Evolutionary conservation across 805 yeast species (phyloP).

Genomic region (Candida chilensis): DNA sequence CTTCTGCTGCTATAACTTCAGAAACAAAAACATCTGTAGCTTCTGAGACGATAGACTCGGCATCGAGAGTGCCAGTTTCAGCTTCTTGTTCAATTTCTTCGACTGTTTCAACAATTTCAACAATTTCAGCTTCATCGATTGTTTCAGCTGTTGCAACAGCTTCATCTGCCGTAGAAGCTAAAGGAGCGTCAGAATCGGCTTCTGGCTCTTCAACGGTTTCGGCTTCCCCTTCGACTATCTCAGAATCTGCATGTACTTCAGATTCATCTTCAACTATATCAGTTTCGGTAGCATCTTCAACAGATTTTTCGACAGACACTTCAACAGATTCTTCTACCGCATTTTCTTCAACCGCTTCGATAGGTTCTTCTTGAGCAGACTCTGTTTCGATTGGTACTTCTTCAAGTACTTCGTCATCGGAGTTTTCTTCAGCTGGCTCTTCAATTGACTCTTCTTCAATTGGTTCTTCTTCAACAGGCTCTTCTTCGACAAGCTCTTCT

Average conservation of each 20-base stretch:
- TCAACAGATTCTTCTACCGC: slow-evolving; percentile 1
- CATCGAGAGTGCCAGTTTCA: not conserved
- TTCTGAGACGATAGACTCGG: slow-evolving; percentile 1
- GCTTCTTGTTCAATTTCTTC: slow-evolving; percentile 1
- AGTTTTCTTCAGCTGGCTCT: slow-evolving; percentile 1
- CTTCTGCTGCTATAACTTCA: slow-evolving; percentile 2
- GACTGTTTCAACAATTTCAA: slow-evolving; percentile 1
- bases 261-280: slow-evolving; percentile 4
- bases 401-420: not conserved
- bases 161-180: too few species aligned
- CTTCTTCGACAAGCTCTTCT: slow-evolving; percentile 4
- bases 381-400: slow-evolving; percentile 1
- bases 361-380: slow-evolving; percentile 2
- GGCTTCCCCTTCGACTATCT: too few species aligned
- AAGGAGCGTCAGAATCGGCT: slow-evolving; percentile 1
- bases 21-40: not conserved
- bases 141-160: too few species aligned
- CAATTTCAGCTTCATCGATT: too few species aligned
- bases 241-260: too few species aligned
- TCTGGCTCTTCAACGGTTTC: slow-evolving; percentile 3
- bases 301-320: slow-evolving; percentile 1
- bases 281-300: slow-evolving; percentile 1
- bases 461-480: slow-evolving; percentile 2
- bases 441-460: slow-evolving; percentile 1
- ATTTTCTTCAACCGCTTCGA: slow-evolving; percentile 2